Evolutionary conservation across 352 stramenopile genomes (phyloP), one percentile per base, ranked within the genome.

Genomic region (Pythium biforme): DNA sequence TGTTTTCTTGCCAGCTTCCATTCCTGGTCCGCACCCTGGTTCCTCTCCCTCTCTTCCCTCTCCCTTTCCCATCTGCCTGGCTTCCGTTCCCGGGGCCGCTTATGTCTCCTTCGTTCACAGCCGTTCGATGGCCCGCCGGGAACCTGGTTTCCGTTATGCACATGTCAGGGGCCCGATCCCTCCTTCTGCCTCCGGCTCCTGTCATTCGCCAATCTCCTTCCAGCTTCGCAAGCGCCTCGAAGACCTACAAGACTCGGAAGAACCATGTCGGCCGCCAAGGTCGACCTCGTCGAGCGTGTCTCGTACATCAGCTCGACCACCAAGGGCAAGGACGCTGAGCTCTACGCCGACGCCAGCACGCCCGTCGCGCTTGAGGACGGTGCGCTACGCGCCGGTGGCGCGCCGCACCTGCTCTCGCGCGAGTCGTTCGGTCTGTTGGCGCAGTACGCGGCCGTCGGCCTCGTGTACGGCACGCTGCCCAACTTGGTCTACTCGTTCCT

Each of bases 391-490:
- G 15, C 15, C 5, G 69, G 69, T 6, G 69, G 61, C 20, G 56
- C 60, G 0, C 65, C 62, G 27, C 34, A 66, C 27, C 55, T 73
- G 37, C 54, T 65, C 29, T 73, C 65, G 22, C 53, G 48, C 19
- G 70, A 77, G 41, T 64, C 60, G 15, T 62, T 74, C 53, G 66
- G 62, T 23, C 56, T 77, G 20, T 39, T 77, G 39, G 69, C 62
- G 33, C 62, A 69, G 54, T 69, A 69, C 49, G 54, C 62, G 9
- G 62, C 62, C 19, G 62, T 69, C 14, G 69, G 69, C n/a, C 53
- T 76, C n/a, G 55, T 77, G 23, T 66, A 72, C 57, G 71, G 67
- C 43, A 59, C 55, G 37, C 60, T 77, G 25, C 70, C 68, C 19
- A 66, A 61, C 49, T 43, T 71, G 1, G 65, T 69, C 14, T 73